Evolutionary conservation across 2,329 filamentous ascomycete genomes (phyloP), one percentile per base, ranked within the genome.

Genomic region (Diplodia sapinea): DNA sequence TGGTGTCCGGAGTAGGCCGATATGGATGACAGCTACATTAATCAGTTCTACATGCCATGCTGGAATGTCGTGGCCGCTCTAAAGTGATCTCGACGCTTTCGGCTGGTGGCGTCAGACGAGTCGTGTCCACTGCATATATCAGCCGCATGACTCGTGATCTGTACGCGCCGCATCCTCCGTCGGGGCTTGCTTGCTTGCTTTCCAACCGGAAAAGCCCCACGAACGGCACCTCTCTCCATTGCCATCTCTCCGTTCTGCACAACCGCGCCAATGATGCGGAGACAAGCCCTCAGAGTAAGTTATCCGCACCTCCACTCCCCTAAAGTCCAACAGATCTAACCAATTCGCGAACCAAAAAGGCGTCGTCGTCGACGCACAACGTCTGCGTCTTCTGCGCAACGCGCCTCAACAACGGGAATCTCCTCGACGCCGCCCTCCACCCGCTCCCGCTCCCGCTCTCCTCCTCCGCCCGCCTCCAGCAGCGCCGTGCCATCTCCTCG

Each of bases 351-450:
- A 17, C 20, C 31, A 2, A 56, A 40, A 29, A 79, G 77, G 73
- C 73, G 17, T 74, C 73, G 13, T 74, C 76, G 43, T 73, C 76
- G 36, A 73, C 76, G 69, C 77, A 76, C 70, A 73, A 78, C 65
- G 71, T 79, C 59, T 79, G 77, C 72, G 70, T 78, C 71, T 77
- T 79, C 63, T 79, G 78, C 74, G 76, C 78, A 68, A 74, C 75
- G 52, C 75, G 76, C 71, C 59, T 73, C 56, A 70, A 73, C 65
- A 69, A 70, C 65, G 69, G 70, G 31, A 47, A 20, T n/a, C 13
- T 47, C n/a, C 43, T 47, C 43, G 70, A 71, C 62, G 72, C 72
- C 59, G 51, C 68, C 15, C 47, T 65, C 23, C 43, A 56, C n/a
- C n/a, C 43, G 17, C 43, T 47, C 7, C 43, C 43, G 6, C 54